Evolutionary conservation across 345 rosid genomes (phyloP).

Genomic region (Xanthoceras sorbifolium): DNA sequence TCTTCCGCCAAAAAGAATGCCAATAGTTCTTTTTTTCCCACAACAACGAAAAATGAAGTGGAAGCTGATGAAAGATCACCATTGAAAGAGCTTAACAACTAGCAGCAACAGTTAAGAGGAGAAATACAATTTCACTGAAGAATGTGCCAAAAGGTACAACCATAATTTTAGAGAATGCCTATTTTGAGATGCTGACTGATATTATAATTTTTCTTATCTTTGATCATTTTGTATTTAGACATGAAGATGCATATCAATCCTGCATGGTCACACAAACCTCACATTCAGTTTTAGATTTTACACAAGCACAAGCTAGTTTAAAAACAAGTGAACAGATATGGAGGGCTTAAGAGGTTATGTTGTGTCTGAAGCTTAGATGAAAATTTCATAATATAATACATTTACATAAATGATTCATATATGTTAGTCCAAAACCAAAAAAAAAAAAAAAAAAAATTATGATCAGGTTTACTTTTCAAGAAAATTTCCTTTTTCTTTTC

Average conservation of each 20-base stretch:
- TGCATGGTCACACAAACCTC: no score
- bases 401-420: no score
- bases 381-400: no score
- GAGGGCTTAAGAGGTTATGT: not conserved
- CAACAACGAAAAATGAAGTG: not conserved
- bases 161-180: not conserved
- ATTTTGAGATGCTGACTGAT: not conserved
- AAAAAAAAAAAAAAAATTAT: no score
- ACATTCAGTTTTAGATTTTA: no score
- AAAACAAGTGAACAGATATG: not conserved
- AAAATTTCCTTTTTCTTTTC: not conserved
- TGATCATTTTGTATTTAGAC: no score
- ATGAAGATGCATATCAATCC: no score
- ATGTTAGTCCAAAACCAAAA: no score
- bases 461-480: not conserved
- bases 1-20: not conserved
- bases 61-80: not conserved
- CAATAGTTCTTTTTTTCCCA: not conserved
- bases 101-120: not conserved
- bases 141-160: not conserved
- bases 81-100: conserved; percentile 8
- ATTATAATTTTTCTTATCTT: not conserved
- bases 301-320: not conserved
- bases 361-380: not conserved
- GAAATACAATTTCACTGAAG: no score